phyloP scores from a whole-genome alignment of 495 filamentous ascomycete species.

The Umbilicaria muhlenbergii region DNA sequence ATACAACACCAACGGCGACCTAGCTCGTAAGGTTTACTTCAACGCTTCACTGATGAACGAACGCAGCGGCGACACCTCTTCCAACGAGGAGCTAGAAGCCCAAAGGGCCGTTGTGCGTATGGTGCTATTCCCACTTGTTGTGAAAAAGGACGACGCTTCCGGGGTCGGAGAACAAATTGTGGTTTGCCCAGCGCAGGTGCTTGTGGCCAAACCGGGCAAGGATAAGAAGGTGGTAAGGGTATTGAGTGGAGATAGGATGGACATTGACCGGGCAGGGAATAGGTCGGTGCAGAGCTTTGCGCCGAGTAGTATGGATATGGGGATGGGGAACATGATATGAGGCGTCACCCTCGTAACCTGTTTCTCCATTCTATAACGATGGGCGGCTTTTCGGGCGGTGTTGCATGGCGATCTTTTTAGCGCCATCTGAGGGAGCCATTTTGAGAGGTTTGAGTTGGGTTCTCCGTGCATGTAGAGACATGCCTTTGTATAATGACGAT shows the following conservation, averaged over 20 bases:
- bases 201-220: slow-evolving; percentile 40
- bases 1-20: slow-evolving; percentile 83
- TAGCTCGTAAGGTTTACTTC: slow-evolving; percentile 68
- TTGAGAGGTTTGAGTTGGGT: too few species aligned
- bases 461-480: too few species aligned
- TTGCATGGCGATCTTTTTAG: slow-evolving; percentile 1
- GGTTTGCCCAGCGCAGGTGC: slow-evolving; percentile 83
- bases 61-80: slow-evolving; percentile 49
- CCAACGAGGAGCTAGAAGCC: slow-evolving; percentile 63
- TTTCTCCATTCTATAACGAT: not conserved
- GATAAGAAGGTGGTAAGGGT: slow-evolving; percentile 27
- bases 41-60: slow-evolving; percentile 89
- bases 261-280: not conserved
- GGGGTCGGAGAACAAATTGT: slow-evolving; percentile 82
- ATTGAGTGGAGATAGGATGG: slow-evolving; percentile 21
- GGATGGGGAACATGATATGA: slow-evolving; percentile 36
- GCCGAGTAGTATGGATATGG: slow-evolving; percentile 31
- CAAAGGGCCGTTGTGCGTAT: slow-evolving; percentile 66
- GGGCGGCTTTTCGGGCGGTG: not conserved
- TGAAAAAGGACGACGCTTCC: slow-evolving; percentile 79
- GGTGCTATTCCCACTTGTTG: slow-evolving; percentile 85
- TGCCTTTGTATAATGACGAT: too few species aligned
- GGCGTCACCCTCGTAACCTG: slow-evolving; percentile 24
- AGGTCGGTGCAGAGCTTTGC: slow-evolving; percentile 30
- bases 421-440: not conserved